These are phyloP conservation scores for Fonsecaea pedrosoi DNA, from an alignment of 2,329 filamentous ascomycete genomes.

Conservation along the genomic window DNA sequence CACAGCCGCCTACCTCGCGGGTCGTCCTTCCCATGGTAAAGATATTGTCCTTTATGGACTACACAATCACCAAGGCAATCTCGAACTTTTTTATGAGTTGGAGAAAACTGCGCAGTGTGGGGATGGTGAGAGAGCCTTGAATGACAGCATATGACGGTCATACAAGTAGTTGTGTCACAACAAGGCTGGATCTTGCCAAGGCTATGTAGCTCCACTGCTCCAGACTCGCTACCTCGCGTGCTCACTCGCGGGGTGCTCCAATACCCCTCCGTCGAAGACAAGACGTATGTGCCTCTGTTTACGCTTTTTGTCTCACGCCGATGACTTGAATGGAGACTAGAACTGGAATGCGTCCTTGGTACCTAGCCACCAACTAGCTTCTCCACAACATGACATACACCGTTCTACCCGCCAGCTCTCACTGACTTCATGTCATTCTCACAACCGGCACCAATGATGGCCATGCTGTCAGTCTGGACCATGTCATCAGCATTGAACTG, in stretches of 20 bases:
- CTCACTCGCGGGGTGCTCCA: no score
- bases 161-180: neutral
- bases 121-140: neutral
- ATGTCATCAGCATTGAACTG: neutral
- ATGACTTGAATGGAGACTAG: neutral
- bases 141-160: conserved; percentile 1
- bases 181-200: neutral
- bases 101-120: neutral
- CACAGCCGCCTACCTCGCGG: conserved; percentile 66
- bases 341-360: neutral
- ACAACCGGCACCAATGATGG: neutral
- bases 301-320: neutral
- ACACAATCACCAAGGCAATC: neutral
- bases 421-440: neutral
- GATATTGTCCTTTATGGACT: neutral
- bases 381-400: neutral
- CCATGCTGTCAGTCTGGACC: neutral
- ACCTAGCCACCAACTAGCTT: neutral
- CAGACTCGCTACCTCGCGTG: no score
- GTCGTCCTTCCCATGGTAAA: conserved; percentile 46
- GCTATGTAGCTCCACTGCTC: no score
- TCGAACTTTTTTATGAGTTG: conserved; percentile 26
- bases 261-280: no score
- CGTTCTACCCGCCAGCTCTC: neutral
- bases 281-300: no score